Conservation (phyloP, 2,329 filamentous ascomycete species). For the Parascedosporium putredinis region DNA sequence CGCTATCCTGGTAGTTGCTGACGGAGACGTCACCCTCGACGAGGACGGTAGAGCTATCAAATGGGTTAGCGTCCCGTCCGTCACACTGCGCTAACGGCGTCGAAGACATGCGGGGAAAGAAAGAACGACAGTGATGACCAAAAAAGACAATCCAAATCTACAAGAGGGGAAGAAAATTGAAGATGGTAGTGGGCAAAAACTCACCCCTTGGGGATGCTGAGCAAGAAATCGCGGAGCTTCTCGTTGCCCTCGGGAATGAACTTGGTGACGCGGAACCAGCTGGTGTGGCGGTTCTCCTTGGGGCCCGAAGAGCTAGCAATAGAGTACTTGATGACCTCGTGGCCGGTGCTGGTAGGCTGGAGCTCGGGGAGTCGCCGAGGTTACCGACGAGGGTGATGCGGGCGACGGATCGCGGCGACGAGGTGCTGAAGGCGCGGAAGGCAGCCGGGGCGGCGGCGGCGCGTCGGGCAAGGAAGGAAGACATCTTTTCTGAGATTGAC, state of each 20-base stretch:
- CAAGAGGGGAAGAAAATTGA: too few species aligned
- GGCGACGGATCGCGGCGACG: slow-evolving; percentile 54
- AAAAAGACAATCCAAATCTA: neutral
- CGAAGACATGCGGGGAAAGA: too few species aligned
- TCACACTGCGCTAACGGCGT: too few species aligned
- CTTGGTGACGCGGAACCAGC: slow-evolving; percentile 73
- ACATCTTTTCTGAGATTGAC: slow-evolving; percentile 21
- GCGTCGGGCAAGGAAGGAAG: slow-evolving; percentile 39
- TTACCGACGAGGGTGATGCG: slow-evolving; percentile 81
- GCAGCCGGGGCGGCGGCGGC: slow-evolving; percentile 36
- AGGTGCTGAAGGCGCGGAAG: slow-evolving; percentile 67
- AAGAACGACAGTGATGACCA: too few species aligned
- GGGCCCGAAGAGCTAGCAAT: slow-evolving; percentile 60
- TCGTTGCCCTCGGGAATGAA: slow-evolving; percentile 65
- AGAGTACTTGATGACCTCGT: slow-evolving; percentile 66
- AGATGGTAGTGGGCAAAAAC: too few species aligned
- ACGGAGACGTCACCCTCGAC: slow-evolving; percentile 75
- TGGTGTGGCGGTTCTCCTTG: slow-evolving; percentile 62
- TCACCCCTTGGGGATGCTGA: slow-evolving; percentile 75
- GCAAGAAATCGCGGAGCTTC: slow-evolving; percentile 58
- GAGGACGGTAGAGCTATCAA: slow-evolving; percentile 59
- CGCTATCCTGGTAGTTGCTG: slow-evolving; percentile 53
- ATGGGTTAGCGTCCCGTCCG: slow-evolving; percentile 11
- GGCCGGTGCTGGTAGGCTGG: slow-evolving; percentile 56
- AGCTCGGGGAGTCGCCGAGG: slow-evolving; percentile 73